phyloP scores from a whole-genome alignment of 176 grass and related monocot genomes.

The Ensete ventricosum region DNA sequence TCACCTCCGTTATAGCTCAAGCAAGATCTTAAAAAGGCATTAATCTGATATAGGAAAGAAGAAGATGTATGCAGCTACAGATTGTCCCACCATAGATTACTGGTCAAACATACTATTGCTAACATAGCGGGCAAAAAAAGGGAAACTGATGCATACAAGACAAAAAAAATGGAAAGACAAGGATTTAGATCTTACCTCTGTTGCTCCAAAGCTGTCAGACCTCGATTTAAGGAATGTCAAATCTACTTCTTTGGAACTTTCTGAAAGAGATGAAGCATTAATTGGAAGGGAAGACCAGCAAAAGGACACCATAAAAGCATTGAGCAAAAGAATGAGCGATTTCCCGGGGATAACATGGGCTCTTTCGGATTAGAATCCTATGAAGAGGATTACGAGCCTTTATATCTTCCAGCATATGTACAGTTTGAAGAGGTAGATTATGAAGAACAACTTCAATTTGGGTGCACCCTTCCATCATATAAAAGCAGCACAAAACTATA shows the following conservation, averaged over 20 bases:
- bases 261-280: neutral
- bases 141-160: neutral
- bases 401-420: conserved; percentile 9
- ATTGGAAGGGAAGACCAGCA: neutral
- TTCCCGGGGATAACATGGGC: neutral
- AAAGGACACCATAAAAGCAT: neutral
- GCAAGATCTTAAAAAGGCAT: too few species aligned
- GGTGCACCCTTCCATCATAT: neutral
- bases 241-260: neutral
- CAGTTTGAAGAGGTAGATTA: conserved; percentile 2
- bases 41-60: neutral
- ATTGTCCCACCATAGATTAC: neutral
- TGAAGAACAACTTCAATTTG: neutral
- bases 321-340: neutral
- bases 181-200: conserved; percentile 9
- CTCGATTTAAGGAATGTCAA: neutral
- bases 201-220: neutral
- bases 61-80: neutral
- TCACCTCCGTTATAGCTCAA: too few species aligned
- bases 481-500: too few species aligned
- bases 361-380: neutral
- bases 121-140: neutral
- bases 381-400: neutral
- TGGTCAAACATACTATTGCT: too few species aligned
- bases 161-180: neutral